Percentiles rank a stretch among this genome's conserved stretches.
Conservation (phyloP, 176 grass and related monocot genomes). For the Paspalum vaginatum region DNA sequence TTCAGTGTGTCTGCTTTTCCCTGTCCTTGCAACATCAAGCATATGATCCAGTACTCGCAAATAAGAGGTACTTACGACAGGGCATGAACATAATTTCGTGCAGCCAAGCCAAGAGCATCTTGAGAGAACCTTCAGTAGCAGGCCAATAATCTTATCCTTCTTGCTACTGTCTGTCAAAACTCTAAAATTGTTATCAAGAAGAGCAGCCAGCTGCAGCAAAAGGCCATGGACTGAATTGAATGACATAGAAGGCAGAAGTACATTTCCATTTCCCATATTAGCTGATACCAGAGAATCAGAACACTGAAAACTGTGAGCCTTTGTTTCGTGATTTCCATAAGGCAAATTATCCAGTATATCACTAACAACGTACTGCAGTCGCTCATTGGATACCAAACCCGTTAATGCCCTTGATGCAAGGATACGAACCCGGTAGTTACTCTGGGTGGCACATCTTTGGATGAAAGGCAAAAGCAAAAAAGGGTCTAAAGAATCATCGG, state of each 20-base stretch:
- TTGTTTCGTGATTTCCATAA: slow-evolving; percentile 35
- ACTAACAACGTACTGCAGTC: slow-evolving; percentile 66
- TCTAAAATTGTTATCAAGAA: slow-evolving; percentile 82
- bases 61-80: slow-evolving; percentile 73
- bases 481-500: slow-evolving; percentile 84
- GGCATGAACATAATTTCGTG: slow-evolving; percentile 62
- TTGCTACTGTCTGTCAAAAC: slow-evolving; percentile 52
- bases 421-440: slow-evolving; percentile 82
- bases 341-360: slow-evolving; percentile 69
- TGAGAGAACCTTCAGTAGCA: slow-evolving; percentile 62
- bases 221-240: slow-evolving; percentile 95
- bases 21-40: slow-evolving; percentile 68
- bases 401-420: slow-evolving; percentile 88
- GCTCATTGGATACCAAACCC: slow-evolving; percentile 89
- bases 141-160: slow-evolving; percentile 83
- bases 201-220: slow-evolving; percentile 80
- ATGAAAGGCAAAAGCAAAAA: slow-evolving; percentile 91
- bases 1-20: slow-evolving; percentile 52
- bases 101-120: slow-evolving; percentile 83
- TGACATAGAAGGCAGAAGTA: slow-evolving; percentile 18
- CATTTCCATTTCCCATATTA: slow-evolving; percentile 50
- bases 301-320: slow-evolving; percentile 11
- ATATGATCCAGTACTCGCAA: slow-evolving; percentile 76
- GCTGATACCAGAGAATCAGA: slow-evolving; percentile 33
- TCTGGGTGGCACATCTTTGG: slow-evolving; percentile 89